These are phyloP conservation scores for Rhizophagus clarus DNA, from an alignment of 192 early-diverging fungal genomes.

Conservation along the genomic window DNA sequence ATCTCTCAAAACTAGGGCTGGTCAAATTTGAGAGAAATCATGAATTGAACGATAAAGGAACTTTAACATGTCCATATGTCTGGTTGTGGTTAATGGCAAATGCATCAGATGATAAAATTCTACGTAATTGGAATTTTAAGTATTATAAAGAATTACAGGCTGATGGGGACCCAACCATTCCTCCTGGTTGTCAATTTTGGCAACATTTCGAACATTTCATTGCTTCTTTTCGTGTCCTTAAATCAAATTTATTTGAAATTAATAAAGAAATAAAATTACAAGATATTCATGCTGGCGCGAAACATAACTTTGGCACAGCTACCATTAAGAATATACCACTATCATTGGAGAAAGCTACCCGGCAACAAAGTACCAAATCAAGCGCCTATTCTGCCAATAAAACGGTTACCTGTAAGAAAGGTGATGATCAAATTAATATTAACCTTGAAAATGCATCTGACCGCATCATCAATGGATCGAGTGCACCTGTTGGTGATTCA, in stretches of 20 bases:
- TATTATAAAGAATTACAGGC: constrained; percentile 30
- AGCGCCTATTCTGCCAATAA: too few relatives aligned
- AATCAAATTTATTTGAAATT: constrained; percentile 25
- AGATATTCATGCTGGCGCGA: constrained; percentile 6
- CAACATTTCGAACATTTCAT: constrained; percentile 43
- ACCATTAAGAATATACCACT: not conserved
- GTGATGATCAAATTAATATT: not conserved
- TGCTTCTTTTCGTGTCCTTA: constrained; percentile 35
- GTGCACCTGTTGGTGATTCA: constrained; percentile 20
- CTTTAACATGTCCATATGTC: constrained; percentile 38
- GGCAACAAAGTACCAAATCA: not conserved
- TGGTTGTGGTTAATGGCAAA: constrained; percentile 41
- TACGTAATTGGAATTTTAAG: constrained; percentile 29
- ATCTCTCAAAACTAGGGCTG: not conserved
- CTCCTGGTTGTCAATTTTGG: constrained; percentile 38
- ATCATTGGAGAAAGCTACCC: constrained; percentile 1
- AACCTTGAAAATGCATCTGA: not conserved
- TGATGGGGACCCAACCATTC: constrained; percentile 35
- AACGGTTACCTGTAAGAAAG: constrained; percentile 10
- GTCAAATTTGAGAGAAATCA: not conserved
- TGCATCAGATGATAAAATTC: constrained; percentile 26
- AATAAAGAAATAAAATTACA: not conserved
- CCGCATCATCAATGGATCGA: constrained; percentile 19
- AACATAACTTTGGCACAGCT: not conserved
- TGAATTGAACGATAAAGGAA: not conserved